Conservation (phyloP, 2,329 filamentous ascomycete genomes). For the Colletotrichum eleusines region DNA sequence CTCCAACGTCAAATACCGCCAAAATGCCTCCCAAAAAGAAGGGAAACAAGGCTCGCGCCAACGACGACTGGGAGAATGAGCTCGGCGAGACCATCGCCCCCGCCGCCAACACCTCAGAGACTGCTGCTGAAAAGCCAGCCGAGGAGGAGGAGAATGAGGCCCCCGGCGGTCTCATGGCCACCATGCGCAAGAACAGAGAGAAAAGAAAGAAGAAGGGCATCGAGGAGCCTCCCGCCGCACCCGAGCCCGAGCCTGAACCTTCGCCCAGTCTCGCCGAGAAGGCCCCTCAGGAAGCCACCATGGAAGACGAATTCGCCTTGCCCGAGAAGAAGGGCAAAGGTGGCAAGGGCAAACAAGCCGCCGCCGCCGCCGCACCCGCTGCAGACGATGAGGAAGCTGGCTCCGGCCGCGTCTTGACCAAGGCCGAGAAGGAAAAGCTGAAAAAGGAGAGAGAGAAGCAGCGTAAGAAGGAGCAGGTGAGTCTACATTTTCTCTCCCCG, state of each 20-base stretch:
- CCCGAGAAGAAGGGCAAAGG: constrained; percentile 82
- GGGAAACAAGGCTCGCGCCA: constrained; percentile 81
- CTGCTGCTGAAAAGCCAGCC: constrained; percentile 63
- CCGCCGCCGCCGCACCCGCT: constrained; percentile 54
- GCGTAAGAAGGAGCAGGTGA: constrained; percentile 95
- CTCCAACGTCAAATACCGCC: constrained; percentile 44
- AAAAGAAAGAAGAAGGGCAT: constrained; percentile 92
- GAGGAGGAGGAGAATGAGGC: constrained; percentile 66
- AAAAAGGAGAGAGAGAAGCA: constrained; percentile 99
- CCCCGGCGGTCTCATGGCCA: constrained; percentile 80
- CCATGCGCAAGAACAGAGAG: constrained; percentile 83
- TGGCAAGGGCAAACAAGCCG: constrained; percentile 59
- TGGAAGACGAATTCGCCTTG: constrained; percentile 87
- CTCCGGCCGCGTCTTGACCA: constrained; percentile 82
- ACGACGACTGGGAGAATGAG: constrained; percentile 96
- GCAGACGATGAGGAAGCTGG: constrained; percentile 64
- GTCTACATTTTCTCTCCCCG: constrained; percentile 11
- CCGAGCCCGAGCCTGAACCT: constrained; percentile 59
- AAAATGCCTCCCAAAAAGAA: constrained; percentile 96
- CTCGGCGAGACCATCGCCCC: constrained; percentile 83
- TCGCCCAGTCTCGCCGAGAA: constrained; percentile 69
- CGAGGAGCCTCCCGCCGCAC: constrained; percentile 75
- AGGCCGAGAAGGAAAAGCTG: constrained; percentile 97
- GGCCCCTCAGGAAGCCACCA: constrained; percentile 82
- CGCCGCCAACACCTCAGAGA: constrained; percentile 60